Evolutionary conservation across 805 yeast genomes (phyloP).

Genomic region (Starmerella stellata): DNA sequence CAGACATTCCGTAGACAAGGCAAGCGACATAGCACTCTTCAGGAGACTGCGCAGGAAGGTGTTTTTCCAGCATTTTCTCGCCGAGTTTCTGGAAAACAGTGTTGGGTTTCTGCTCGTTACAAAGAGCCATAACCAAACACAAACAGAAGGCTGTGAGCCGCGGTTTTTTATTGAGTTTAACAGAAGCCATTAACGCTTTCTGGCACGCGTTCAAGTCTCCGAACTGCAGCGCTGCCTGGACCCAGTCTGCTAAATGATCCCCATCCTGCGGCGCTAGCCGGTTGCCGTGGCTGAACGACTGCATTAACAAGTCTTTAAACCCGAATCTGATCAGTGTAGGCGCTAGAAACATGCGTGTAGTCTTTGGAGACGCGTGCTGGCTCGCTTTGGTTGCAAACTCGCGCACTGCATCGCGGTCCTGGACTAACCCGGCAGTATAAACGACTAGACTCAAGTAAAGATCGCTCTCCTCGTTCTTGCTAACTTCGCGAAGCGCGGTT

Average conservation of each 20-base stretch:
- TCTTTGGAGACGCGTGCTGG: slow-evolving; percentile 6
- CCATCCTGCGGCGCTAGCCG: slow-evolving; percentile 11
- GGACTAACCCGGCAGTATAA: slow-evolving; percentile 4
- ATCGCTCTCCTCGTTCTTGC: slow-evolving; percentile 39
- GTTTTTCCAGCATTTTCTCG: slow-evolving; percentile 34
- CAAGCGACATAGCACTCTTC: slow-evolving; percentile 53
- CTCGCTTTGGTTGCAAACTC: slow-evolving; percentile 12
- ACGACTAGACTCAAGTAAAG: slow-evolving; percentile 25
- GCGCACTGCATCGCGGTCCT: slow-evolving; percentile 6
- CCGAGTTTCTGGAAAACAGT: slow-evolving; percentile 45
- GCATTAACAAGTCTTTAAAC: slow-evolving; percentile 20
- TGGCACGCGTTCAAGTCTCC: slow-evolving; percentile 14
- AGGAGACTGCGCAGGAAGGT: slow-evolving; percentile 35
- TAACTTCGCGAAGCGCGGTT: slow-evolving; percentile 31
- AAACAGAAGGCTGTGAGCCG: slow-evolving; percentile 15
- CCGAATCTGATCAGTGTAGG: slow-evolving; percentile 15
- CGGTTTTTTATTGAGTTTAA: slow-evolving; percentile 13
- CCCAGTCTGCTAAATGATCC: slow-evolving; percentile 16
- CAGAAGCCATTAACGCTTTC: slow-evolving; percentile 16
- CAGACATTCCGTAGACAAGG: slow-evolving; percentile 29
- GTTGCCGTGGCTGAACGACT: slow-evolving; percentile 16
- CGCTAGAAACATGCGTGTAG: slow-evolving; percentile 18
- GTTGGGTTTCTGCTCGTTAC: slow-evolving; percentile 34
- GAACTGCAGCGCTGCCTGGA: slow-evolving; percentile 9
- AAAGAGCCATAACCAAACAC: slow-evolving; percentile 31